Evolutionary conservation across 2,329 filamentous ascomycete genomes (phyloP).

Genomic region (Nemania bipapillata): DNA sequence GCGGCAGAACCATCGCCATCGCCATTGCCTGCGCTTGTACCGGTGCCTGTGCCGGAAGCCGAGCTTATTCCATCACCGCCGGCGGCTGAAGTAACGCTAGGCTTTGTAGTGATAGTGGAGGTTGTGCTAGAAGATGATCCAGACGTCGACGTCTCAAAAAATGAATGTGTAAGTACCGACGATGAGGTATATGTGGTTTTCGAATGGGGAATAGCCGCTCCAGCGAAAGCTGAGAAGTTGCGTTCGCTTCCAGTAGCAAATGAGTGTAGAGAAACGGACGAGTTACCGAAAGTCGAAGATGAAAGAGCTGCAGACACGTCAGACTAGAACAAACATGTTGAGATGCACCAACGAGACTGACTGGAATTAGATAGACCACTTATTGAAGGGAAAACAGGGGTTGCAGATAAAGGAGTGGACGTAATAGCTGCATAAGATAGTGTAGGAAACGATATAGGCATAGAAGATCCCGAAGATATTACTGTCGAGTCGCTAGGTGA

Average conservation of each 20-base stretch:
- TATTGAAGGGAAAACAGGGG: constrained; percentile 47
- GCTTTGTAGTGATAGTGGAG: constrained; percentile 36
- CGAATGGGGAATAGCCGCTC: constrained; percentile 20
- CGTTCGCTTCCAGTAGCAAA: constrained; percentile 40
- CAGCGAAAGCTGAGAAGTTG: constrained; percentile 37
- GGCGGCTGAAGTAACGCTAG: constrained; percentile 38
- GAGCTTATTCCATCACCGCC: constrained; percentile 43
- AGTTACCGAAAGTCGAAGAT: constrained; percentile 39
- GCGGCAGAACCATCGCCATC: constrained; percentile 18
- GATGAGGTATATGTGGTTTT: constrained; percentile 32
- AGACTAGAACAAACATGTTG: constrained; percentile 11
- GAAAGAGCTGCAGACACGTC: constrained; percentile 37
- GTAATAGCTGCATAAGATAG: constrained; percentile 50
- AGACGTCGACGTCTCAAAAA: constrained; percentile 32
- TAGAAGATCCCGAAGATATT: constrained; percentile 49
- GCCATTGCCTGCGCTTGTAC: no score
- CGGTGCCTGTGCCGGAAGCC: constrained; percentile 21
- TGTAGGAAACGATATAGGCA: constrained; percentile 50
- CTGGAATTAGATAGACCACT: constrained; percentile 47
- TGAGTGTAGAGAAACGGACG: constrained; percentile 42
- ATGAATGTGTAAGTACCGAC: constrained; percentile 25
- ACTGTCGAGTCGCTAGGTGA: constrained; percentile 45
- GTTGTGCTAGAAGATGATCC: constrained; percentile 31
- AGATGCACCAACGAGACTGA: constrained; percentile 22
- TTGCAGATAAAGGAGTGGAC: constrained; percentile 49